Evolutionary conservation across 768 basidiomycete genomes (phyloP).

Genomic region (Tricholoma sp.): DNA sequence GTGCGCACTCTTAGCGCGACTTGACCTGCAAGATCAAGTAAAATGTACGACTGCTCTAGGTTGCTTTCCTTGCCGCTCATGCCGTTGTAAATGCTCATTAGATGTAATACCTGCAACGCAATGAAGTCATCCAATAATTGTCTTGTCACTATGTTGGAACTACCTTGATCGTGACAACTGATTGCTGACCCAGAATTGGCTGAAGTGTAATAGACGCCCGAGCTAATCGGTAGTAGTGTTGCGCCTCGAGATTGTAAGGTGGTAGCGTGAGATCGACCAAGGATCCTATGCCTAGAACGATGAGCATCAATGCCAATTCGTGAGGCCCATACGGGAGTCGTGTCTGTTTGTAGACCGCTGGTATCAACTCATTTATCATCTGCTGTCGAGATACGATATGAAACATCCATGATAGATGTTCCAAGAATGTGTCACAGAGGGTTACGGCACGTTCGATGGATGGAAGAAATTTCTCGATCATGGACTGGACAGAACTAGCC

Average conservation of each 20-base stretch:
- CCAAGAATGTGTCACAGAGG: slow-evolving; percentile 43
- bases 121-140: background rate
- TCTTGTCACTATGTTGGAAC: background rate
- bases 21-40: slow-evolving; percentile 45
- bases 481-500: slow-evolving; percentile 26
- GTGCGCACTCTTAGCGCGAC: slow-evolving; percentile 41
- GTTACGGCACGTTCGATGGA: slow-evolving; percentile 34
- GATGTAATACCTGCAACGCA: slow-evolving; percentile 33
- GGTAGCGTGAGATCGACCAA: slow-evolving; percentile 41
- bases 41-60: slow-evolving; percentile 39
- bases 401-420: slow-evolving; percentile 49
- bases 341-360: slow-evolving; percentile 37
- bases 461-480: slow-evolving; percentile 44
- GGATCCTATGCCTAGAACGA: slow-evolving; percentile 43
- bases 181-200: slow-evolving; percentile 37
- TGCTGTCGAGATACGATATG: slow-evolving; percentile 42
- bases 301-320: slow-evolving; percentile 45
- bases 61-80: slow-evolving; percentile 49
- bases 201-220: slow-evolving; percentile 42
- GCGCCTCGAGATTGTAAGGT: slow-evolving; percentile 45
- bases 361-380: slow-evolving; percentile 40
- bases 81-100: slow-evolving; percentile 51
- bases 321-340: slow-evolving; percentile 37
- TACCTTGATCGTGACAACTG: slow-evolving; percentile 43
- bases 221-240: slow-evolving; percentile 45